Evolutionary conservation across 2,329 filamentous ascomycete genomes (phyloP), one percentile per base, ranked within the genome.

Genomic region (Nemania diffusa): DNA sequence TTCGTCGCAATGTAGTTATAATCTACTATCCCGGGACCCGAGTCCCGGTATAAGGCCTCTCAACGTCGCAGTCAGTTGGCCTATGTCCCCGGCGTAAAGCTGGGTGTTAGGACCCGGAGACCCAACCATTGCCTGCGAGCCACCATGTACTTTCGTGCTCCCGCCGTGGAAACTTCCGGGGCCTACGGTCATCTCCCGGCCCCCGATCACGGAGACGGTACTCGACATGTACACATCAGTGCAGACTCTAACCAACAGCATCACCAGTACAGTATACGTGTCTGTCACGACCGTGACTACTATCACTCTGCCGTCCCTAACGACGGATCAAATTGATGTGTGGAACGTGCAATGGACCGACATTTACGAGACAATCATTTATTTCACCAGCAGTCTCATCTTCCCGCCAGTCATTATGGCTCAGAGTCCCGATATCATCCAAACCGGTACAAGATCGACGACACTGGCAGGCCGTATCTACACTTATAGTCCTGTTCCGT

Each of bases 1-100:
- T 42, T 51, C 2, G 3, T n/a, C 6, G 44, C 57, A 6, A 60
- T 51, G 32, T 60, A 42, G 17, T 51, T 60, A 17, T 60, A 60
- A 27, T 42, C 5, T 15, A n/a, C 22, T 0, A 60, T 32, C 5
- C 9, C 9, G 29, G n/a, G n/a, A 3, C 27, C 13, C 7, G 1
- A 60, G 22, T 1, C 9, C 46, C 2, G 44, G 57, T 27, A 60
- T 60, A 15, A 51, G 32, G 7, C 7, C 4, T 1, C 3, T n/a
- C 22, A 42, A 8, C 7, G 46, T 60, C 46, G 51, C 29, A 5
- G 57, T 27, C 5, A 60, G 44, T 15, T 42, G 32, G 4, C 20
- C 15, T 15, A 51, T 51, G 15, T 15, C 1, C 11, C 9, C 20
- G 1, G 6, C 2, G 3, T 40, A 60, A 8, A 51, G 13, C 17